A percentile compares a stretch with the other conserved stretches of the same genome.
phyloP scores from a whole-genome alignment of 75 land plant species.

The Pinus tabuliformis region DNA sequence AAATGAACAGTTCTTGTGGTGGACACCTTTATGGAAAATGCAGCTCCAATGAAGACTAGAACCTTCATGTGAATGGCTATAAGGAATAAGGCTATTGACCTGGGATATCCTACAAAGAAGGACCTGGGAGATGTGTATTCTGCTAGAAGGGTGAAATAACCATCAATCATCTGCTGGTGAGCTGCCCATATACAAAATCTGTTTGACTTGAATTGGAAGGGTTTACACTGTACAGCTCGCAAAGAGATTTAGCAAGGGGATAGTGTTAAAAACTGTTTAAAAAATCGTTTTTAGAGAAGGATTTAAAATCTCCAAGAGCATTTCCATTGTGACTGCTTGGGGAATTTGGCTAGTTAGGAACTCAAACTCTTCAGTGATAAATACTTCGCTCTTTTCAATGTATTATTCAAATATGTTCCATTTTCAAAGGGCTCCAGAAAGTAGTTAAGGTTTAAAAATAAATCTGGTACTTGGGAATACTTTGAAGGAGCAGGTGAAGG shows the following conservation, averaged over 20 bases:
- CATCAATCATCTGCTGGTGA: not conserved
- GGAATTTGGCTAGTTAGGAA: not conserved
- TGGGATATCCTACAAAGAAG: not conserved
- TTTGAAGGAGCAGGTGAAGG: too few relatives aligned
- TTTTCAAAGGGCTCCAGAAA: not conserved
- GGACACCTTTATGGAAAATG: too few relatives aligned
- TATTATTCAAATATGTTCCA: too few relatives aligned
- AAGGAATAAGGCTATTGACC: not conserved
- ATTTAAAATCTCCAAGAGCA: not conserved
- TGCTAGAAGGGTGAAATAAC: not conserved
- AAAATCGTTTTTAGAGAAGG: too few relatives aligned
- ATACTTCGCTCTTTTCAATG: not conserved
- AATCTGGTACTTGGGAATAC: too few relatives aligned
- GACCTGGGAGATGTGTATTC: not conserved
- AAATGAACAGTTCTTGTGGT: not conserved
- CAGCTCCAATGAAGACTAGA: not conserved
- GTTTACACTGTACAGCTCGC: not conserved
- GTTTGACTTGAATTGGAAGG: not conserved
- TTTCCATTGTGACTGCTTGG: not conserved
- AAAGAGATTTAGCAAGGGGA: too few relatives aligned
- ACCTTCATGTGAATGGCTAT: not conserved
- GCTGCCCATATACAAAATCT: not conserved
- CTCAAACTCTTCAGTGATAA: not conserved
- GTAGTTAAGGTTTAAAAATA: not conserved
- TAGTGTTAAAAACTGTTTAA: not conserved